A percentile compares a stretch with the other conserved stretches of the same genome.
These are phyloP conservation scores for Penicillium digitatum DNA, from an alignment of 2,329 filamentous ascomycete genomes.

Conservation along the genomic window DNA sequence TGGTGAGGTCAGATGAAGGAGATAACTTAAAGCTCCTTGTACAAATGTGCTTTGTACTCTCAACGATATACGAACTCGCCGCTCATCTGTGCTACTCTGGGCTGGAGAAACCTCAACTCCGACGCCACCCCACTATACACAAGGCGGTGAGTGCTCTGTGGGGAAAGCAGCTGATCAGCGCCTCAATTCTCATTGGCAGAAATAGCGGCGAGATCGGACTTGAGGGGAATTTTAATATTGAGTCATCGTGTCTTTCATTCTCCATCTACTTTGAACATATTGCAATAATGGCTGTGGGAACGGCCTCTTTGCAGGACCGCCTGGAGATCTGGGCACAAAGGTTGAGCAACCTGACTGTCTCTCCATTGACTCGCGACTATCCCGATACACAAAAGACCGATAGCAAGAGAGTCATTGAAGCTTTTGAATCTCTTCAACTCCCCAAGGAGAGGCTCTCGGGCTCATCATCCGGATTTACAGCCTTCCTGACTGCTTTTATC, in stretches of 20 bases:
- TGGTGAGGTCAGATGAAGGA: background rate
- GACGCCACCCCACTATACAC: background rate
- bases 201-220: constrained; percentile 29
- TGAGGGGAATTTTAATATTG: constrained; percentile 16
- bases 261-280: constrained; percentile 15
- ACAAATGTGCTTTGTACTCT: background rate
- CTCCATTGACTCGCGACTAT: constrained; percentile 45
- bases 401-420: constrained; percentile 41
- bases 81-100: background rate
- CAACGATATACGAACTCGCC: background rate
- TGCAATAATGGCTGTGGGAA: constrained; percentile 35
- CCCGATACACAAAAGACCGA: constrained; percentile 39
- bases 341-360: constrained; percentile 42
- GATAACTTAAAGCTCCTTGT: background rate
- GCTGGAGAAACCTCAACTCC: background rate
- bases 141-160: constrained; percentile 19
- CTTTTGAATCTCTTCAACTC: constrained; percentile 41
- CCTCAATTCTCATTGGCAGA: constrained; percentile 3
- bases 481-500: constrained; percentile 44
- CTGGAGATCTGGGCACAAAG: constrained; percentile 43
- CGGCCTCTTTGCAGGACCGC: constrained; percentile 35
- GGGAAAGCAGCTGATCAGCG: constrained; percentile 16
- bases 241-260: constrained; percentile 23
- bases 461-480: constrained; percentile 36
- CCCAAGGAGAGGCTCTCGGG: constrained; percentile 37